Evolutionary conservation across 768 basidiomycete species (phyloP).

Genomic region (Paxillus ammoniavirescens): DNA sequence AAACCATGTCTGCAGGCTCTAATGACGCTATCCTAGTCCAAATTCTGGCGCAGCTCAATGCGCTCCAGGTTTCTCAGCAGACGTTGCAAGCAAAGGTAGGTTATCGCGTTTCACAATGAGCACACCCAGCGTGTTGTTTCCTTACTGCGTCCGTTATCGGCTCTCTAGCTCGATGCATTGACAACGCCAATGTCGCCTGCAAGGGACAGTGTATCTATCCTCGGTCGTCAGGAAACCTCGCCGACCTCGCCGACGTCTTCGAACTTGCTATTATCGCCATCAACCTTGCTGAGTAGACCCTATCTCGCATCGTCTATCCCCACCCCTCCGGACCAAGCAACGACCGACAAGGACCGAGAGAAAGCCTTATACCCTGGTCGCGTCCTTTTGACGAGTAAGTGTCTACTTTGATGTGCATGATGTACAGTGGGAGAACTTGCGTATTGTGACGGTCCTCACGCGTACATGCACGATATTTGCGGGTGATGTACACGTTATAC

Average conservation of each 20-base stretch:
- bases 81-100: conserved; percentile 75
- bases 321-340: conserved; percentile 15
- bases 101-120: background rate
- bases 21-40: conserved; percentile 63
- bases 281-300: conserved; percentile 23
- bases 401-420: background rate
- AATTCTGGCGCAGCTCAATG: conserved; percentile 69
- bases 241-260: conserved; percentile 22
- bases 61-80: conserved; percentile 73
- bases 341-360: conserved; percentile 64
- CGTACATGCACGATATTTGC: background rate
- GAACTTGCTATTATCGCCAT: conserved; percentile 29
- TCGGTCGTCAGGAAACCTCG: conserved; percentile 15
- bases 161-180: conserved; percentile 49
- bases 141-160: background rate
- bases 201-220: conserved; percentile 27
- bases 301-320: conserved; percentile 30
- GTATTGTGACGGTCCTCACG: background rate
- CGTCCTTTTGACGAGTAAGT: conserved; percentile 81
- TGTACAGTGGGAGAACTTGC: background rate
- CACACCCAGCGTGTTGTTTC: background rate
- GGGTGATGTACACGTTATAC: background rate
- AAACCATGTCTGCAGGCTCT: conserved; percentile 26
- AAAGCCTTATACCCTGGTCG: conserved; percentile 77
- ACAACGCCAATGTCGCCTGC: conserved; percentile 25